These are phyloP conservation scores for Chimonanthus salicifolius DNA, from an alignment of 164 flowering plant species.

Conservation along the genomic window DNA sequence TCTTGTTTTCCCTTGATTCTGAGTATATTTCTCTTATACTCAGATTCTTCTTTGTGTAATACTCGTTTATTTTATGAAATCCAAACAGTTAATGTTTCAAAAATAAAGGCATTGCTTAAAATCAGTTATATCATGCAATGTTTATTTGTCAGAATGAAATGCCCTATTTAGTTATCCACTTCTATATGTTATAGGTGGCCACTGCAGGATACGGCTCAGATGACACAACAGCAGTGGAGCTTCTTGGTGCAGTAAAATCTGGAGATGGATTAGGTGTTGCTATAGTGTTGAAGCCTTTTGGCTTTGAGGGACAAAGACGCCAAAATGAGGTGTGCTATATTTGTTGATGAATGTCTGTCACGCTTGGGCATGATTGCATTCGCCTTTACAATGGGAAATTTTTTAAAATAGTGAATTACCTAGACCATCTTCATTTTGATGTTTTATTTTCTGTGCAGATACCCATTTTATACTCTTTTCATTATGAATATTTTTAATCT, in stretches of 20 bases:
- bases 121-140: neutral
- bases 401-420: neutral
- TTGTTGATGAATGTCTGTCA: neutral
- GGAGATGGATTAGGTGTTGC: constrained; percentile 51
- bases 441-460: too few species aligned
- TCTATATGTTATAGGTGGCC: constrained; percentile 40
- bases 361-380: neutral
- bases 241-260: constrained; percentile 47
- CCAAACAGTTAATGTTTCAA: too few species aligned
- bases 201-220: constrained; percentile 85
- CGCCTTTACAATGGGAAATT: neutral
- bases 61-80: too few species aligned
- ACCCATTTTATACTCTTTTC: too few species aligned
- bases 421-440: too few species aligned
- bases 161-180: neutral
- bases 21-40: too few species aligned
- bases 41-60: too few species aligned
- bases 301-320: constrained; percentile 90
- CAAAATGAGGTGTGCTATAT: constrained; percentile 61
- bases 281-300: constrained; percentile 74
- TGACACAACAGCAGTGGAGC: constrained; percentile 44
- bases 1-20: too few species aligned
- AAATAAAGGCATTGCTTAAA: too few species aligned
- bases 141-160: neutral
- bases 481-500: too few species aligned